Evolutionary conservation across 1,284 basidiomycete genomes (phyloP), one percentile per base, ranked within the genome.

Genomic region (Mycena sp.): DNA sequence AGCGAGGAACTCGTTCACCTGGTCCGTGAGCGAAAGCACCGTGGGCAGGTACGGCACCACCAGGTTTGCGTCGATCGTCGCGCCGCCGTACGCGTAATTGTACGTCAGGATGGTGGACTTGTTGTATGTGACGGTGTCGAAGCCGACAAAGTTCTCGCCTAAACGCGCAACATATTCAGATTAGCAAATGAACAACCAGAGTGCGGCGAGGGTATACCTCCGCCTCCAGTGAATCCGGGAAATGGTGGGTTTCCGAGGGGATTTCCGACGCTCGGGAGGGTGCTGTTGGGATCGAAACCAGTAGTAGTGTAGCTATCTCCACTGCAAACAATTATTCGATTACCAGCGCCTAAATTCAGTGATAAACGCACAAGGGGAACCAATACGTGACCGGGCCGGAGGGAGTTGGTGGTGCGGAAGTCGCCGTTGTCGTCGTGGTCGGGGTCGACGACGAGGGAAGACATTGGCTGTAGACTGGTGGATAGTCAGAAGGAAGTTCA

Each of bases 301-400:
- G 85, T 87, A 70, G 83, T 81, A 1, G 85, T 85, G 73, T 86
- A 87, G 4, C 85, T 87, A 69, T 87, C 86, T 10, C 86, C 86
- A 69, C 86, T 86, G 58, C 6, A 37, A 1, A 37, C 11, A 14
- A n/a, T 23, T 32, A 12, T 29, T 16, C 16, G 25, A 1, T 35
- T 26, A 26, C 6, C 6, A 28, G 48, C 30, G 40, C 28, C 54
- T 4, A 14, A 25, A 28, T 40, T 12, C 12, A 10, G 40, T 4
- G 37, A 37, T 4, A 23, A 4, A 62, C 80, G 66, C 63, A 83
- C 82, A 85, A 84, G 64, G 80, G 83, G 69, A 85, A 84, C 82
- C 83, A 83, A 70, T 77, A 83, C 70, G 82, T 82, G 3, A 76
- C 68, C 12, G 69, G 63, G 9, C 58, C 58, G 28, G 70, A 46